Evolutionary conservation across 805 yeast genomes (phyloP).

Genomic region (Metschnikowia baotianmanensis): DNA sequence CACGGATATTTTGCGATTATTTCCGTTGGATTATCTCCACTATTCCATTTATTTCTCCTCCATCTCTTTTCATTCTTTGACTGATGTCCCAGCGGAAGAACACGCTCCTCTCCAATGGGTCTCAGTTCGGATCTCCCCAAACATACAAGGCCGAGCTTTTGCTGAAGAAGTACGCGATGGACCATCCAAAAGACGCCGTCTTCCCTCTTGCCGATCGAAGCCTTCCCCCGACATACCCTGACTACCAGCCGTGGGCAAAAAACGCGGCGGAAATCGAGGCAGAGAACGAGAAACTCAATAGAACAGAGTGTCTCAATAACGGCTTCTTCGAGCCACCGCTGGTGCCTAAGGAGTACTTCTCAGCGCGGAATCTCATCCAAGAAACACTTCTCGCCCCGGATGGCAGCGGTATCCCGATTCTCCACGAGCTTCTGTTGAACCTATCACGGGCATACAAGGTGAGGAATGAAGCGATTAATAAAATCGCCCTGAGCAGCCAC

Average conservation of each 20-base stretch:
- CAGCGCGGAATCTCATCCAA: constrained; percentile 62
- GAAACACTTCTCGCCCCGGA: constrained; percentile 39
- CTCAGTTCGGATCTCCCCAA: constrained; percentile 22
- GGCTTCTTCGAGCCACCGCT: constrained; percentile 67
- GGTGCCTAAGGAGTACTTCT: constrained; percentile 64
- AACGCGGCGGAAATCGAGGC: constrained; percentile 19
- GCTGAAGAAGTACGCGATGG: constrained; percentile 37
- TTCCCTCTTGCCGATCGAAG: constrained; percentile 34
- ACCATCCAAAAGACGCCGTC: constrained; percentile 30
- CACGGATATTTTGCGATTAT: too few relatives aligned
- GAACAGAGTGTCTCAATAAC: constrained; percentile 53
- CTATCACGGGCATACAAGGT: constrained; percentile 36
- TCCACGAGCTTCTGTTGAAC: constrained; percentile 38
- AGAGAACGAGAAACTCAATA: constrained; percentile 47
- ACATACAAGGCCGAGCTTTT: constrained; percentile 32
- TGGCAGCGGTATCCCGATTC: constrained; percentile 33
- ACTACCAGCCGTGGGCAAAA: constrained; percentile 62
- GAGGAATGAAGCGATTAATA: constrained; percentile 40
- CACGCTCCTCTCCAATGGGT: constrained; percentile 23
- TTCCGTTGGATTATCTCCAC: too few relatives aligned
- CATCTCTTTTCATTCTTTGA: too few relatives aligned
- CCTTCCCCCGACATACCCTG: constrained; percentile 50
- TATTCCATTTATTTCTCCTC: too few relatives aligned
- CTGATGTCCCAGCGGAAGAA: constrained; percentile 10
- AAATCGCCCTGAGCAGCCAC: constrained; percentile 33